Conservation (phyloP, 257 asterid genomes). For the Solanum boliviense region DNA sequence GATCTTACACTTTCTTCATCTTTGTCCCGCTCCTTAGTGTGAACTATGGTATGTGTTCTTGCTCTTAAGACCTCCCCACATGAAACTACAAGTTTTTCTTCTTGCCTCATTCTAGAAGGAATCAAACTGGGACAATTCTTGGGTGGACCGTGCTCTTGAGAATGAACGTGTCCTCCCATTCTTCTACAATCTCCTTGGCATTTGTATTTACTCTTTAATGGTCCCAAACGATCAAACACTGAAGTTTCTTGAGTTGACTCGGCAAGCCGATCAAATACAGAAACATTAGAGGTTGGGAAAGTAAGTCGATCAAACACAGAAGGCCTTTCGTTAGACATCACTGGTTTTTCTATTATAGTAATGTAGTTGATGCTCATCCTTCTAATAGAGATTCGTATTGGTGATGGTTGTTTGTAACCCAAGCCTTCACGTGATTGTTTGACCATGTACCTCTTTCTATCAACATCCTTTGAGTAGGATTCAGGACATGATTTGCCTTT, state of each 20-base stretch:
- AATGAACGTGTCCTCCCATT: fast-evolving
- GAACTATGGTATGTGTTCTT: neutral
- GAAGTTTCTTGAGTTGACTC: neutral
- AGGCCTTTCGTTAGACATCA: neutral
- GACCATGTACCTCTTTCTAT: neutral
- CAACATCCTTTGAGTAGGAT: neutral
- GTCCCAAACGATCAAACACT: neutral
- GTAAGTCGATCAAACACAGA: neutral
- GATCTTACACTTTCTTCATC: neutral
- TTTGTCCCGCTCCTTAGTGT: neutral
- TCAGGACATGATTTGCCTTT: neutral
- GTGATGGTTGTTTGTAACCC: neutral
- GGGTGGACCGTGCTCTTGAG: neutral
- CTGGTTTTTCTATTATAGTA: neutral
- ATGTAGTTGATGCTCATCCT: neutral
- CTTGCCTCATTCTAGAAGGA: neutral
- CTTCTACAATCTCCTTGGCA: neutral
- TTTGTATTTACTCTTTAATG: neutral
- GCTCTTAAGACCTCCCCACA: neutral
- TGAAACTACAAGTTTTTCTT: neutral
- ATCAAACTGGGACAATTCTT: neutral
- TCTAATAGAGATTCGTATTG: neutral
- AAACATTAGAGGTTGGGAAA: neutral
- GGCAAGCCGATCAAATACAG: fast-evolving
- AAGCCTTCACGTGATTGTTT: neutral